Percentiles rank a stretch among this genome's conserved stretches.
Evolutionary conservation across 2,329 filamentous ascomycete genomes (phyloP).

Genomic region (Phoma sp.): DNA sequence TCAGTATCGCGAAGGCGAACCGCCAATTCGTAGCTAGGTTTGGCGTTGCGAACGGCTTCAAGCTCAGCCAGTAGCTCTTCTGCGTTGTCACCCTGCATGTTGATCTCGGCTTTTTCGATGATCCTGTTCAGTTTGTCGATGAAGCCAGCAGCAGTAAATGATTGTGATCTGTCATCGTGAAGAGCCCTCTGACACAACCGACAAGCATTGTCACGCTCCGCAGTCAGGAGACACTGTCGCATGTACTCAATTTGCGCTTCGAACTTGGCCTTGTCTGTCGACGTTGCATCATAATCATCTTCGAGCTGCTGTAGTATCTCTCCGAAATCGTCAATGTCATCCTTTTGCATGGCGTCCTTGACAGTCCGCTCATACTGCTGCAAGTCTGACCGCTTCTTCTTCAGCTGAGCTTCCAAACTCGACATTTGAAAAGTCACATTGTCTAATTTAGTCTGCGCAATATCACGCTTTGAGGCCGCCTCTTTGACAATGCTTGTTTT

Average conservation of each 20-base stretch:
- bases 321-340: slow-evolving; percentile 54
- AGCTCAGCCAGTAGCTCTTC: slow-evolving; percentile 66
- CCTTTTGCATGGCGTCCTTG: slow-evolving; percentile 55
- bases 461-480: slow-evolving; percentile 73
- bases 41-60: slow-evolving; percentile 61
- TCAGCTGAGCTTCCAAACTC: slow-evolving; percentile 67
- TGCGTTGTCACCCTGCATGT: slow-evolving; percentile 67
- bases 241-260: slow-evolving; percentile 75
- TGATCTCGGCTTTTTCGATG: slow-evolving; percentile 58
- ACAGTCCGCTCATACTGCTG: slow-evolving; percentile 67
- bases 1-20: slow-evolving; percentile 70
- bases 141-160: slow-evolving; percentile 61
- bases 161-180: slow-evolving; percentile 60
- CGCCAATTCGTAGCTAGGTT: slow-evolving; percentile 74
- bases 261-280: slow-evolving; percentile 71
- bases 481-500: slow-evolving; percentile 66
- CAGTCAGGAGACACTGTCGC: slow-evolving; percentile 67
- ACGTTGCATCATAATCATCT: slow-evolving; percentile 57
- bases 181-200: slow-evolving; percentile 77
- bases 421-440: slow-evolving; percentile 77
- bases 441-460: slow-evolving; percentile 72
- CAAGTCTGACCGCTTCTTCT: slow-evolving; percentile 68
- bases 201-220: slow-evolving; percentile 74
- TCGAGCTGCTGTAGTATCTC: slow-evolving; percentile 60
- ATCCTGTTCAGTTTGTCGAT: slow-evolving; percentile 68